Evolutionary conservation across 805 yeast species (phyloP), one percentile per base, ranked within the genome.

Genomic region (Jamesozyma lodderae): DNA sequence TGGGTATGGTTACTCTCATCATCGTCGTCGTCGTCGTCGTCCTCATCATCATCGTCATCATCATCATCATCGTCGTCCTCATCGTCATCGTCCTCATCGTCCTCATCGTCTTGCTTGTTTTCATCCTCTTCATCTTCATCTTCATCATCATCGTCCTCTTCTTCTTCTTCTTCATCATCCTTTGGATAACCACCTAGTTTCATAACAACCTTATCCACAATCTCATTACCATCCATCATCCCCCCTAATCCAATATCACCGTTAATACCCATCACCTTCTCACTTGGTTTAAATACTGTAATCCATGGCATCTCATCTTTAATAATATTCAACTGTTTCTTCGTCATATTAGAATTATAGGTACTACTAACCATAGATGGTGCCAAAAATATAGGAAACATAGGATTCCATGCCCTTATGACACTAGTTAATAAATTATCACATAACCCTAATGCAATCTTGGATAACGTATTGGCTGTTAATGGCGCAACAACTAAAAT

Each of bases 171-270:
- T 18, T 66, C 70, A 10, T 69, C 75, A 24, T 64, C 70, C 37
- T 71, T 72, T 16, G 79, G 78, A 70, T 73, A 63, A 44, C 77
- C 69, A 43, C 79, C 75, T 45, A 86, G 63, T 53, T 79, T 81
- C 59, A 77, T 68, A 11, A 82, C 92, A 37, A 85, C 70, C 53
- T 77, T 76, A 55, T 87, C 94, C 17, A 86, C 95, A 50, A 90
- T 80, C 56, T 88, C 96, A 59, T 85, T 82, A 78, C 92, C 85
- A 51, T 90, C 96, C 79, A 88, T 81, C 97, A 90, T 90, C 37
- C 97, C 97, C 34, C 97, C 97, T 87, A 90, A 81, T 9, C 96
- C 97, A 41, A 90, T 87, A 48, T 88, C 97, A 45, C 97, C 97
- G 63, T 90, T 86, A 32, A 85, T 73, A 41, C 94, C 87, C 52